Evolutionary conservation across 2,329 filamentous ascomycete species (phyloP), one percentile per base, ranked within the genome.

Genomic region (Anthostomella pinea): DNA sequence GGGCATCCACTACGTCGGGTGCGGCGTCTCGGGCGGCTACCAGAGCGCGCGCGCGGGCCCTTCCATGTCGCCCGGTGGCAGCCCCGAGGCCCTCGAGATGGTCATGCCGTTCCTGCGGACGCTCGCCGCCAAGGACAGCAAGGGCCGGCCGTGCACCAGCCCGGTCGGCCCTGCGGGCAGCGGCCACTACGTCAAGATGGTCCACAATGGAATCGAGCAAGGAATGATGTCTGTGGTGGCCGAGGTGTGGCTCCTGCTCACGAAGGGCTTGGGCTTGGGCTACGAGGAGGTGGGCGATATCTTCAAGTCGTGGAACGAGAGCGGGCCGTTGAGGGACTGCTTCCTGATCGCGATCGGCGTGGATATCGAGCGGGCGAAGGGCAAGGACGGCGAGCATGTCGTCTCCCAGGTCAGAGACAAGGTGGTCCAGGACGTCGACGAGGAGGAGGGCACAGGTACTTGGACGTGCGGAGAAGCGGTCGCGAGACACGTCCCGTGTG

Each of bases 181-280:
- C 2, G 83, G 83, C 0, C 82, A 87, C 56, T 87, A 81, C 51
- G 79, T 85, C 25, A 87, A 87, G 65, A 87, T 86, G 81, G 72
- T 85, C 4, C 83, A 87, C 55, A 85, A 87, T 46, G 82, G 81
- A 1, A 85, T 87, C 42, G 82, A 87, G 54, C 80, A 85, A 43
- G 82, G 80, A 2, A 83, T 87, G 76, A 75, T 87, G 65, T 75
- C 63, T 35, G 68, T 73, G 1, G 68, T 85, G 5, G 74, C 73
- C 10, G 83, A 87, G 56, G 75, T 76, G 3, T 87, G 80, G 79
- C 69, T 68, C 1, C 68, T 85, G 20, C 76, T 87, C 65, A 67
- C 70, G 22, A 67, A 69, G 27, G 72, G 76, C 1, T 62, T 85
- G 16, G 73, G 70, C 0, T 72, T 85, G 64, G 58, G 54, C 5